phyloP scores from a whole-genome alignment of 495 filamentous ascomycete species.

The Penicillium goetzii region DNA sequence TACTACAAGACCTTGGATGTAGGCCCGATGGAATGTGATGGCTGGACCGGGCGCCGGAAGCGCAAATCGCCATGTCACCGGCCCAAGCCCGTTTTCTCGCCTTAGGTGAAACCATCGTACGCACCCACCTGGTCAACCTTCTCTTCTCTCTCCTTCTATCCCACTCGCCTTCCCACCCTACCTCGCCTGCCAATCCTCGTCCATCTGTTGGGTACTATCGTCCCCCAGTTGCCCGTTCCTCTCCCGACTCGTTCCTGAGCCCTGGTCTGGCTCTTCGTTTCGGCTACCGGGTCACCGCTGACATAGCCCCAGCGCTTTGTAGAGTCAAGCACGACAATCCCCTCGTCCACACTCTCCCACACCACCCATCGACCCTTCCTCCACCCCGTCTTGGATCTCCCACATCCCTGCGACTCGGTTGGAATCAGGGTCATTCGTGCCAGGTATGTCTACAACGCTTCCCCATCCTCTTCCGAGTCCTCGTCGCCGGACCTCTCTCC shows the following conservation, averaged over 20 bases:
- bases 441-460: conserved; percentile 45
- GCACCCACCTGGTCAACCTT: conserved; percentile 30
- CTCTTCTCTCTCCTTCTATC: conserved; percentile 1
- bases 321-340: conserved; percentile 38
- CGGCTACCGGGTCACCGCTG: conserved; percentile 44
- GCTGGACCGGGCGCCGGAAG: conserved; percentile 32
- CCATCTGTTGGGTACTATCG: conserved; percentile 23
- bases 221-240: conserved; percentile 5
- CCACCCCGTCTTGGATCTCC: conserved; percentile 24
- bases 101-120: conserved; percentile 52
- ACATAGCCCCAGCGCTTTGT: conserved; percentile 51
- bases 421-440: conserved; percentile 29
- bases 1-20: not conserved
- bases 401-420: conserved; percentile 38
- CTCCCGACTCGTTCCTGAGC: conserved; percentile 12
- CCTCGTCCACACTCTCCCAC: conserved; percentile 33
- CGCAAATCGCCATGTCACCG: conserved; percentile 47
- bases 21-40: conserved; percentile 30
- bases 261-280: conserved; percentile 17
- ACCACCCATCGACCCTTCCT: conserved; percentile 34
- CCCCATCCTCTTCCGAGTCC: conserved; percentile 48
- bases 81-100: conserved; percentile 47
- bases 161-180: not conserved
- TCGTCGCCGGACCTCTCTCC: conserved; percentile 32
- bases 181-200: not conserved